Base-by-base conservation (phyloP, 352 stramenopile species). In the Pilasporangium apinafurcum region DNA sequence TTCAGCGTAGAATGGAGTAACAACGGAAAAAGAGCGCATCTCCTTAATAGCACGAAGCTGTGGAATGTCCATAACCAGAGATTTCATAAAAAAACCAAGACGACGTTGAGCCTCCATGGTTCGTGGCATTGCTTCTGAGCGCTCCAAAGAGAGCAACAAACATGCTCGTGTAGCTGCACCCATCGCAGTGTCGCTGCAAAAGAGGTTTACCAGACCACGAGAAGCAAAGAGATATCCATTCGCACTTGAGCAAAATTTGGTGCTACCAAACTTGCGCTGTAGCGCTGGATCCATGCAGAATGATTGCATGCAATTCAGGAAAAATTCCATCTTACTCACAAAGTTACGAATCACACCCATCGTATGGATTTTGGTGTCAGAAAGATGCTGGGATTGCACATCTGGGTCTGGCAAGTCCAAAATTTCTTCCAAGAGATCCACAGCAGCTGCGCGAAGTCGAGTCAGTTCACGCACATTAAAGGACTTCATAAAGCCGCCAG, bases 41-140 rank as follows among this genome's bases (percentile, higher is more conserved):
- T 90, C 78, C 45, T 87, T 87, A 49, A 92, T 92, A 17, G 77
- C 70, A 12, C 66, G 63, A 12, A 92, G 56, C 52, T 87, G 72
- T 2, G 79, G 79, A 36, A 92, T 92, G 32, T 92, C 79, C 79
- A 92, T 92, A 1, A 86, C 69, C 8, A 92, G 57, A 25, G 79
- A 92, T 52, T 92, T 87, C 75, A 92, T 86, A 43, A 92, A 92
- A 53, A 89, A 92, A 27, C 79, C 79, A 9, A 92, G 59, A 55
- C 79, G 79, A 50, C 79, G 79, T 29, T 87, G 62, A 1, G 79
- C 79, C 44, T 92, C 79, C 5, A 29, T 59, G 0, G 59, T 73
- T 16, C 68, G 68, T 5, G 76, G 76, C 72, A 89, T 86, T 3
- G 76, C 74, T 43, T 86, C 76, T 14, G 73, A 65, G 3, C 59